Percentiles rank a stretch among this genome's conserved stretches.
Conservation (phyloP, 306 rosid genomes). For the Trichosanthes truncata region DNA sequence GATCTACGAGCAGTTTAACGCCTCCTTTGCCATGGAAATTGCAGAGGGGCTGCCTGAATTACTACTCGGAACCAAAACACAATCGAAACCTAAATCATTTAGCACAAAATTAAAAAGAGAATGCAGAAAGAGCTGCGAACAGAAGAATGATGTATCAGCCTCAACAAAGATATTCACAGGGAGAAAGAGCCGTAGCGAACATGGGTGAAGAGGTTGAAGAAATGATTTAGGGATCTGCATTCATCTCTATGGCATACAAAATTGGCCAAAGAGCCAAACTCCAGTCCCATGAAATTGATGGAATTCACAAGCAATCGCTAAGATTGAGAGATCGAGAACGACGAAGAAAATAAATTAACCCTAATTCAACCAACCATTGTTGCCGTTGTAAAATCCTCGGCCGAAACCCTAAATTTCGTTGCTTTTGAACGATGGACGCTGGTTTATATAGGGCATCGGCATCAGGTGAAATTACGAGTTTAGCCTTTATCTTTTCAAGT, state of each 20-base stretch:
- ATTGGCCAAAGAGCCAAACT: constrained; percentile 85
- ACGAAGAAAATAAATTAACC: neutral
- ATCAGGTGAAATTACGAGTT: neutral
- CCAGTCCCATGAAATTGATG: constrained; percentile 39
- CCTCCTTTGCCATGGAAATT: constrained; percentile 32
- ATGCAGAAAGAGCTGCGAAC: neutral
- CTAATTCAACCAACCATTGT: neutral
- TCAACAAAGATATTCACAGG: constrained; percentile 18
- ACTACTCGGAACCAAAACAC: constrained; percentile 33
- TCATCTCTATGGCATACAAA: constrained; percentile 64
- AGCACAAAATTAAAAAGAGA: neutral
- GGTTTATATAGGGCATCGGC: neutral
- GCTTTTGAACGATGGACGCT: neutral
- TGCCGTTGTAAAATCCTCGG: neutral
- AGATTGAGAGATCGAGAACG: neutral
- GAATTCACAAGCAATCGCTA: no score
- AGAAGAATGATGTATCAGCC: constrained; percentile 22
- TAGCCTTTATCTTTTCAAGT: neutral
- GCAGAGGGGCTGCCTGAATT: constrained; percentile 84
- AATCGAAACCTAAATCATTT: neutral
- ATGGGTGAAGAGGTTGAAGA: constrained; percentile 22
- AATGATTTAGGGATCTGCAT: constrained; percentile 65
- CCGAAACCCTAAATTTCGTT: neutral
- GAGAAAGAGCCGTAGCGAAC: constrained; percentile 2
- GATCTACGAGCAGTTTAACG: constrained; percentile 62